Evolutionary conservation across 2,329 filamentous ascomycete species (phyloP), one percentile per base, ranked within the genome.

Genomic region (Sordariomycetes sp.): DNA sequence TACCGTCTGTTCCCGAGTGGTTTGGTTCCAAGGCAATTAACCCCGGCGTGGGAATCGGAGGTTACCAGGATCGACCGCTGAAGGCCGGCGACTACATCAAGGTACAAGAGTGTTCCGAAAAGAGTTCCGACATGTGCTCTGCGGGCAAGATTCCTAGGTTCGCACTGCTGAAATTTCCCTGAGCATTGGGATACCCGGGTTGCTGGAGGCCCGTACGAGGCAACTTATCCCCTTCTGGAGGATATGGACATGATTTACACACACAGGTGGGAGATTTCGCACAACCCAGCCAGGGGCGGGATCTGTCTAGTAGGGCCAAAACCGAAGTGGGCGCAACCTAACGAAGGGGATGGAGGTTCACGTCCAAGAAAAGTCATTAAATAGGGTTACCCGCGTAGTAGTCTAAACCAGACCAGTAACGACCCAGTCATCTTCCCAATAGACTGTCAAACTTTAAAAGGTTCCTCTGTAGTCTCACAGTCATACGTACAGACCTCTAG

Each of bases 261-360:
- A 4, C 77, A 76, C 0, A 67, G 73, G 17, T 84, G 80, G 78
- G 79, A 79, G 54, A 71, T 85, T 2, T 80, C 76, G 0, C 81
- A 86, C 62, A 85, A 85, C 59, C 76, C 79, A 0, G 79, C 77
- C 13, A 71, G 83, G 58, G 80, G 76, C 45, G 83, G 81, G 0
- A 79, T 86, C 28, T 74, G 82, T 7, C 71, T 86, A 0, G 66
- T 81, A 1, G 82, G 82, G 0, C 80, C 81, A 0, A 73, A 75
- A 0, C 79, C 80, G 0, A 74, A 76, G 60, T 86, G 79, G 76
- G 78, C 80, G 13, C 71, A 82, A 6, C 65, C 74, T 32, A 75
- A 81, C 61, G 83, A 82, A 12, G 83, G 82, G 0, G 81, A 84
- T 59, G 83, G 81, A 7, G 83, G 83, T 12, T 74, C 78, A 0